Conservation (phyloP, 139 green algal species). For the Pleodorina starrii region DNA sequence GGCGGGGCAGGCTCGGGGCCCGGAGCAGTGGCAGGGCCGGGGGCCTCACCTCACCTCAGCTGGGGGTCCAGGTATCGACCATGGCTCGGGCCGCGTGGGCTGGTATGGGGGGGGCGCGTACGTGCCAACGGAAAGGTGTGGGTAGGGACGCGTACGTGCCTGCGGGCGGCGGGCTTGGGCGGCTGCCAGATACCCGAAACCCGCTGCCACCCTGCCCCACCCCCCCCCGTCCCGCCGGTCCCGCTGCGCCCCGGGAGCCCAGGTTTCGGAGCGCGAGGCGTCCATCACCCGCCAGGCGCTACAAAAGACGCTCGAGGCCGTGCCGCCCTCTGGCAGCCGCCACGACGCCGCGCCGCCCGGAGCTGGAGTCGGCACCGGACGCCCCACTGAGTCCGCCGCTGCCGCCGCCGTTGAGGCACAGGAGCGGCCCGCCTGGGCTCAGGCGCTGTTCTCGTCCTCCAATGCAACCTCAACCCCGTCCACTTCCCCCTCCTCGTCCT, state of each 20-base stretch:
- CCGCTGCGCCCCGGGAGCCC: too few species aligned
- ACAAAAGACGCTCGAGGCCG: slow-evolving; percentile 19
- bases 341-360: neutral
- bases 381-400: neutral
- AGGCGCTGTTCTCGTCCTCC: slow-evolving; percentile 22
- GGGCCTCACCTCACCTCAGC: too few species aligned
- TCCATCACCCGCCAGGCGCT: slow-evolving; percentile 22
- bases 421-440: slow-evolving; percentile 29
- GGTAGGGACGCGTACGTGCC: too few species aligned
- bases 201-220: too few species aligned
- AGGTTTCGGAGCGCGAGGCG: slow-evolving; percentile 40
- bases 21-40: too few species aligned
- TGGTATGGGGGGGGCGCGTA: too few species aligned
- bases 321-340: neutral
- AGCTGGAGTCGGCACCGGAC: neutral
- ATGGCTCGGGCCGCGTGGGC: too few species aligned
- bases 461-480: neutral
- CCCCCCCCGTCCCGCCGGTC: too few species aligned
- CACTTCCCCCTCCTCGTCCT: neutral
- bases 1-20: neutral
- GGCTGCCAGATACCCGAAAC: too few species aligned
- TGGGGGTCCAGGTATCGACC: too few species aligned
- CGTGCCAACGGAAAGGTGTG: too few species aligned
- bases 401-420: neutral
- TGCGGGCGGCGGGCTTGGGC: too few species aligned